Evolutionary conservation across 257 asterid genomes (phyloP).

Genomic region (Scutellaria galericulata): DNA sequence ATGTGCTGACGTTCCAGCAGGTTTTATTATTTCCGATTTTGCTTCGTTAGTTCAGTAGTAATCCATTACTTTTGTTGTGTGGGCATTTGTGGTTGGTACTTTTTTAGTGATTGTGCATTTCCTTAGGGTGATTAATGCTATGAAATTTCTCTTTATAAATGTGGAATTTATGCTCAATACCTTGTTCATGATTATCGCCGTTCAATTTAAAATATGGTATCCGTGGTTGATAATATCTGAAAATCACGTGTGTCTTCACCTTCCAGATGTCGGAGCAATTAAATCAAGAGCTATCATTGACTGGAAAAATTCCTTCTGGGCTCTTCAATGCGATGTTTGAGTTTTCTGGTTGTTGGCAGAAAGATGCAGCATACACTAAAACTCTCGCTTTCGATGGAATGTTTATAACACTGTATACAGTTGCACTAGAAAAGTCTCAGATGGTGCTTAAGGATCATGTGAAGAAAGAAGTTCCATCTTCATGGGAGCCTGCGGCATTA

Average conservation of each 20-base stretch:
- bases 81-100: not conserved
- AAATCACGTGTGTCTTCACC: constrained; percentile 21
- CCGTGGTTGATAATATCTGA: not conserved
- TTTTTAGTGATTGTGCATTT: not conserved
- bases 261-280: constrained; percentile 96
- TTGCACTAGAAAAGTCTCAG: constrained; percentile 96
- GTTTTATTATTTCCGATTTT: constrained; percentile 44
- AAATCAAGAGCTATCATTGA: constrained; percentile 86
- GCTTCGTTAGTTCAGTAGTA: constrained; percentile 5
- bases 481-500: constrained; percentile 96
- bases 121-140: constrained; percentile 22
- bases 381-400: constrained; percentile 94
- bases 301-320: constrained; percentile 94
- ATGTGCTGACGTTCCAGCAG: constrained; percentile 91
- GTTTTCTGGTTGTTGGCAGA: constrained; percentile 96
- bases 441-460: constrained; percentile 82
- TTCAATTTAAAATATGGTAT: constrained; percentile 17
- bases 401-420: constrained; percentile 78
- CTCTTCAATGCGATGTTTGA: constrained; percentile 96
- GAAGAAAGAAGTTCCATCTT: constrained; percentile 87
- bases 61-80: not conserved
- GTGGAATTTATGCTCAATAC: constrained; percentile 9
- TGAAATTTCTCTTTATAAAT: constrained; percentile 14
- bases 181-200: constrained; percentile 16
- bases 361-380: constrained; percentile 87